Percentiles rank a stretch among this genome's conserved stretches.
These are phyloP conservation scores for Sextonia rubra DNA, from an alignment of 164 flowering plant genomes.

Conservation along the genomic window DNA sequence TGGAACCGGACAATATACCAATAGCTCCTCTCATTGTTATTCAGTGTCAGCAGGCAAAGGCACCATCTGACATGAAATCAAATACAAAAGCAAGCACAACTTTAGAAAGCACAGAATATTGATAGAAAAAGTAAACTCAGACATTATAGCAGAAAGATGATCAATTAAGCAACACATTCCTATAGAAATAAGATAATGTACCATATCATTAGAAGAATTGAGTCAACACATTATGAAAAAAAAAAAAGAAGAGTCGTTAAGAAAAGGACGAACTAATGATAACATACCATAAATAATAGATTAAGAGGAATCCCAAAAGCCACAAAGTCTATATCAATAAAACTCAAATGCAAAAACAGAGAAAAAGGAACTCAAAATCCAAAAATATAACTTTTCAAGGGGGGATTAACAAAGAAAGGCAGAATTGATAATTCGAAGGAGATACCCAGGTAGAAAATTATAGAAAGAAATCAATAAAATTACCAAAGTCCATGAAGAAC, in stretches of 20 bases:
- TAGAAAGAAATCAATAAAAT: neutral
- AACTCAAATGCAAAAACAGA: neutral
- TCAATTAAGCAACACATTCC: neutral
- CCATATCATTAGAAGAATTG: too few species aligned
- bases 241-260: neutral
- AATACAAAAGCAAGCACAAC: neutral
- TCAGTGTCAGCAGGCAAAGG: constrained; percentile 9
- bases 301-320: neutral
- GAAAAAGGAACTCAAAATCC: neutral
- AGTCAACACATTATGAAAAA: too few species aligned
- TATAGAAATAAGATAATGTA: neutral
- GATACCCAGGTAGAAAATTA: neutral
- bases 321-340: neutral
- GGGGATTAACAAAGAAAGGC: neutral
- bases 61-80: constrained; percentile 19
- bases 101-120: neutral
- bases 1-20: constrained; percentile 25
- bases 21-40: constrained; percentile 31
- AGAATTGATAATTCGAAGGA: neutral
- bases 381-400: neutral
- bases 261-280: neutral
- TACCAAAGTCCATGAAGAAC: neutral
- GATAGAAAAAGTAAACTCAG: neutral
- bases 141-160: neutral
- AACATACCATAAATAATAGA: neutral